Conservation (phyloP, 148 eudicot genomes). For the Polygonum maritimum region DNA sequence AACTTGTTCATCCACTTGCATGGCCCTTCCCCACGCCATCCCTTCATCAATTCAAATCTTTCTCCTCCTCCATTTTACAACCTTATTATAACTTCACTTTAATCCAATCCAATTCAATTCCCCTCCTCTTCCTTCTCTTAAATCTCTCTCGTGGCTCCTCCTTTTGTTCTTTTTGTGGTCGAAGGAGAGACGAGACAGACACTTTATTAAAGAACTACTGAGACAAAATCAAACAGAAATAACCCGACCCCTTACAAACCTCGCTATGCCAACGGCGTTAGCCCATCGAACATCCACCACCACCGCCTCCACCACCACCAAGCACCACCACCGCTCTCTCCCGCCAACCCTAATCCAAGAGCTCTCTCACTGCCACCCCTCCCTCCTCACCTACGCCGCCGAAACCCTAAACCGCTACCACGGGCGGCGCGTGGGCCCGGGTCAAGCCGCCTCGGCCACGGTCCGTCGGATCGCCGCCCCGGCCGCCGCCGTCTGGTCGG, state of each 20-base stretch:
- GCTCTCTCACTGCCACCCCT: constrained; percentile 18
- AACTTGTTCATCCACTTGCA: constrained; percentile 31
- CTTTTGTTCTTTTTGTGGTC: no score
- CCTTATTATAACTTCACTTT: background rate
- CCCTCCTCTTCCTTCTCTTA: background rate
- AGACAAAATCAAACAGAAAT: no score
- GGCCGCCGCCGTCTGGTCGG: constrained; percentile 40
- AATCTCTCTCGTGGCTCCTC: no score
- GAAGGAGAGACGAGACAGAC: no score
- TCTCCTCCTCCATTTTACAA: background rate
- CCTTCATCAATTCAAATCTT: background rate
- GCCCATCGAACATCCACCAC: constrained; percentile 25
- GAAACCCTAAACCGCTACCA: constrained; percentile 35
- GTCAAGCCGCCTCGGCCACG: constrained; percentile 55
- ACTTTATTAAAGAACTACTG: no score
- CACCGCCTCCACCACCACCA: constrained; percentile 5
- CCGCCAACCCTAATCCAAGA: constrained; percentile 20
- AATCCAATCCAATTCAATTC: background rate
- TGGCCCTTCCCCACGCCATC: background rate
- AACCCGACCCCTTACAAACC: no score
- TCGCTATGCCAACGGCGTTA: constrained; percentile 48
- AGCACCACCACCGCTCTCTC: constrained; percentile 6
- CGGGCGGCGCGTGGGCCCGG: constrained; percentile 34
- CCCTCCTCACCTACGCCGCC: constrained; percentile 24
- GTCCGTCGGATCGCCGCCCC: constrained; percentile 48